Conservation (phyloP, 768 basidiomycete species). For the Fomitopsis serialis region DNA sequence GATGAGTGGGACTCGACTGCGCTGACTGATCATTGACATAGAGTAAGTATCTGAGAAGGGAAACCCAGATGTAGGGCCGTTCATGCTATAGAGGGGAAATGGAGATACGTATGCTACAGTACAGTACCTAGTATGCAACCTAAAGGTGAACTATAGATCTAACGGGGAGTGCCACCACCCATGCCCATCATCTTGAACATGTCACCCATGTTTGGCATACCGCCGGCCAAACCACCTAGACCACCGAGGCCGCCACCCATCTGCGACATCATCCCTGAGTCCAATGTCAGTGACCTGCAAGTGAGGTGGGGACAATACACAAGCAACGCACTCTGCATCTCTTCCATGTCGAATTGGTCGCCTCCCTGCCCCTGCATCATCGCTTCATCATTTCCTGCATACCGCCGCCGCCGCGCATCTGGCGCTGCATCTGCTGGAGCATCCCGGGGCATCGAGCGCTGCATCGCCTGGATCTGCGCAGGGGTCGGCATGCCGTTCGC, state of each 20-base stretch:
- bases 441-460: conserved; percentile 96
- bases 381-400: conserved; percentile 97
- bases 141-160: not conserved
- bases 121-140: no score
- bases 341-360: conserved; percentile 88
- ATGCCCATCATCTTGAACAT: conserved; percentile 88
- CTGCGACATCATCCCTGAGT: conserved; percentile 78
- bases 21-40: no score
- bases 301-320: not conserved
- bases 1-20: not conserved
- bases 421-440: conserved; percentile 88
- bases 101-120: no score
- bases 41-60: no score
- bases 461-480: conserved; percentile 92
- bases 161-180: conserved; percentile 31
- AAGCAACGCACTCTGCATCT: conserved; percentile 77
- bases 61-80: no score
- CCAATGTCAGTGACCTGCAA: not conserved
- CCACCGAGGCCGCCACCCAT: conserved; percentile 61
- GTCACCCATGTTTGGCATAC: conserved; percentile 66
- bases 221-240: conserved; percentile 54
- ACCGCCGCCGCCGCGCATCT: conserved; percentile 75
- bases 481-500: conserved; percentile 87
- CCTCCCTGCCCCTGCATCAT: conserved; percentile 96
- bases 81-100: no score